Conservation (phyloP, 2,329 filamentous ascomycete species). For the Ambrosiella beaveri region DNA sequence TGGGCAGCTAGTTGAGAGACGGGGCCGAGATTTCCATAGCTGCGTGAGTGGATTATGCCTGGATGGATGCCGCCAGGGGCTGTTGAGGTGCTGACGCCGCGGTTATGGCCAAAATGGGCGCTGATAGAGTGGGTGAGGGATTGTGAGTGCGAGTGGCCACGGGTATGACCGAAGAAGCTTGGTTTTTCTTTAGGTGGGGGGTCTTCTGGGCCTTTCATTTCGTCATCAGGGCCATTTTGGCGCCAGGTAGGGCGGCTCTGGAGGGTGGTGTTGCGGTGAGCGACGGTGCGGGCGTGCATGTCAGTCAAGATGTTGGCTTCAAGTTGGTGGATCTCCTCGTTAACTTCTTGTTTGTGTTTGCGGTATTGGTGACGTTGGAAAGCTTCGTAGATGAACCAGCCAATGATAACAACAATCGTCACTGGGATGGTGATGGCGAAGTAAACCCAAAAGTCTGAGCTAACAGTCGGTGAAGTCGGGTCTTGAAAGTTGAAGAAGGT, state of each 20-base stretch:
- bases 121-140: constrained; percentile 17
- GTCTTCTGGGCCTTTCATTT: not conserved
- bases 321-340: constrained; percentile 37
- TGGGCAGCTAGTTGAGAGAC: constrained; percentile 3
- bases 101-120: not conserved
- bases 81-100: not conserved
- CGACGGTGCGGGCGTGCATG: constrained; percentile 39
- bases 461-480: constrained; percentile 28
- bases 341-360: constrained; percentile 33
- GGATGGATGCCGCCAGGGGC: not conserved
- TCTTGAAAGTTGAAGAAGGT: constrained; percentile 47
- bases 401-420: constrained; percentile 34
- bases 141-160: not conserved
- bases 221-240: constrained; percentile 22
- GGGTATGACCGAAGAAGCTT: not conserved
- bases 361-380: constrained; percentile 31
- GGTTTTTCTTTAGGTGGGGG: not conserved
- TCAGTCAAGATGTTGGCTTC: constrained; percentile 39
- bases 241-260: constrained; percentile 40
- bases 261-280: constrained; percentile 29
- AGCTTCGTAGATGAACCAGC: constrained; percentile 38
- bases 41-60: not conserved
- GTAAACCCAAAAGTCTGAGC: constrained; percentile 40
- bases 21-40: not conserved
- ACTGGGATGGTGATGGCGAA: constrained; percentile 43